A percentile compares a stretch with the other conserved stretches of the same genome.
Evolutionary conservation across 148 eudicot species (phyloP).

Genomic region (Rhododendron vialii): DNA sequence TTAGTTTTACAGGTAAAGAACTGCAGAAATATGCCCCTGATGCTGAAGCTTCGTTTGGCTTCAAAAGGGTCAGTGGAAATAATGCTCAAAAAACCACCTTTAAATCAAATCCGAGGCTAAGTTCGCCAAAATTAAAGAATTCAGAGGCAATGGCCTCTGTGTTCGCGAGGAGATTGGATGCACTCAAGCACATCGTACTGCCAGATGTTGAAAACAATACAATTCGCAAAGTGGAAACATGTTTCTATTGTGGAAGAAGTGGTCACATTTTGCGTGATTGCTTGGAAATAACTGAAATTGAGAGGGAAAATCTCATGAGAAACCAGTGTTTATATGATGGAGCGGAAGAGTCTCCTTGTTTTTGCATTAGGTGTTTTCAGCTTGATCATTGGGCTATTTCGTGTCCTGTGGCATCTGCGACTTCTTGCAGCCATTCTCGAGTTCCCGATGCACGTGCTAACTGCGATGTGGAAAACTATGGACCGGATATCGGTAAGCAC

Average conservation of each 20-base stretch:
- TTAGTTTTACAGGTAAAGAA: background rate
- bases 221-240: slow-evolving; percentile 7
- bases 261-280: slow-evolving; percentile 46
- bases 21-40: background rate
- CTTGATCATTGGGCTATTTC: slow-evolving; percentile 55
- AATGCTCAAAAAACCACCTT: background rate
- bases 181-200: slow-evolving; percentile 29
- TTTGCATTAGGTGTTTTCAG: slow-evolving; percentile 55
- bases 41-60: slow-evolving; percentile 10
- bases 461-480: background rate
- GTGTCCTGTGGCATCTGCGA: slow-evolving; percentile 32
- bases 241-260: slow-evolving; percentile 45
- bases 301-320: slow-evolving; percentile 20
- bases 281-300: slow-evolving; percentile 31
- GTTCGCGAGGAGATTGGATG: slow-evolving; percentile 51
- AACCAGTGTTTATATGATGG: slow-evolving; percentile 7
- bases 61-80: slow-evolving; percentile 13
- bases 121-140: slow-evolving; percentile 14
- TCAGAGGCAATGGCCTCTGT: slow-evolving; percentile 44
- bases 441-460: background rate
- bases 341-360: slow-evolving; percentile 27
- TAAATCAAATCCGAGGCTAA: slow-evolving; percentile 11
- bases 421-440: background rate
- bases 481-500: background rate
- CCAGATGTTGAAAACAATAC: slow-evolving; percentile 14